Conservation (phyloP, 257 asterid species). For the Leptodermis oblonga region DNA sequence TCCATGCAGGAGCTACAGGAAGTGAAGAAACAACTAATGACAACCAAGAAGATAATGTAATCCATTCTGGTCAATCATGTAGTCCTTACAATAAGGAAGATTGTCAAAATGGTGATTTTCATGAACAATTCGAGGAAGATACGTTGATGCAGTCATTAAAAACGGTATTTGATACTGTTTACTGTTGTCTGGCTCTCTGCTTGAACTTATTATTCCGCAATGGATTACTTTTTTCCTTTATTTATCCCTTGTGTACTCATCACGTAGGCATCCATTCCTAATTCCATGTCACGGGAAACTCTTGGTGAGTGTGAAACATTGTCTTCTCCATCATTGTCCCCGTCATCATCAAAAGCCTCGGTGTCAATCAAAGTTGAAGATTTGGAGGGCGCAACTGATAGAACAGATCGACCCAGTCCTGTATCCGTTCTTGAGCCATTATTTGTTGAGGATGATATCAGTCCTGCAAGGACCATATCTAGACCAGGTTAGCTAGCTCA, state of each 20-base stretch:
- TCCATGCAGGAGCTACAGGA: conserved; percentile 27
- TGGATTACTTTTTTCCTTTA: neutral
- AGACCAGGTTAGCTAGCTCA: conserved; percentile 51
- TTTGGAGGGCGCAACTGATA: conserved; percentile 36
- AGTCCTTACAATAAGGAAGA: conserved; percentile 27
- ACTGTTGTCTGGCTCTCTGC: neutral
- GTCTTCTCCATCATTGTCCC: conserved; percentile 38
- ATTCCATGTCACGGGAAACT: conserved; percentile 21
- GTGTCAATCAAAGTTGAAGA: conserved; percentile 39
- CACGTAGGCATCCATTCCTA: neutral
- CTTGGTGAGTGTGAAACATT: conserved; percentile 33
- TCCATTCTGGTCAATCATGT: conserved; percentile 21
- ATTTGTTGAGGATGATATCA: conserved; percentile 66
- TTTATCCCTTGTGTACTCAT: neutral
- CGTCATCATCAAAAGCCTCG: conserved; percentile 31
- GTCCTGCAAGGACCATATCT: conserved; percentile 64
- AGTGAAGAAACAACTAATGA: conserved; percentile 31
- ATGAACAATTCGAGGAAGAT: conserved; percentile 37
- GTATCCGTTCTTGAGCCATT: conserved; percentile 84
- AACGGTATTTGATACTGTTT: conserved; percentile 34
- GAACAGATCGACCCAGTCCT: conserved; percentile 80
- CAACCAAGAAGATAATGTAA: conserved; percentile 34
- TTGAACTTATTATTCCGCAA: too few relatives aligned
- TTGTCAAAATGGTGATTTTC: conserved; percentile 24
- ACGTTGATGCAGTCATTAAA: conserved; percentile 18